phyloP scores from a whole-genome alignment of 2,329 filamentous ascomycete genomes.

The Clonostachys rosea region DNA sequence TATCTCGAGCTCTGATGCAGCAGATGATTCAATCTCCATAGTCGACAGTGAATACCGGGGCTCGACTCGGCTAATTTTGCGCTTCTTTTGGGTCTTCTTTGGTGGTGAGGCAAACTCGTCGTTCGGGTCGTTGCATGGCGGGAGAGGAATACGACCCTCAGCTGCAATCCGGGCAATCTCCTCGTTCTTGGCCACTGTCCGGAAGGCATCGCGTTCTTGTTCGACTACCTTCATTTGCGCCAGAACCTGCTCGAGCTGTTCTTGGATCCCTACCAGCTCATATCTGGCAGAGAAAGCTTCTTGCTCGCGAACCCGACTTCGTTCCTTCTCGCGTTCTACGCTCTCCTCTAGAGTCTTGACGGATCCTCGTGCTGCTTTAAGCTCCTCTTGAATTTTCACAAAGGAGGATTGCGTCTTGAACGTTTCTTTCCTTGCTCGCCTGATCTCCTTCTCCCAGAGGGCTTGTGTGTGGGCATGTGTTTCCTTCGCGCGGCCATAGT shows the following conservation, averaged over 20 bases:
- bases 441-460: slow-evolving; percentile 71
- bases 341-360: slow-evolving; percentile 52
- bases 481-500: slow-evolving; percentile 65
- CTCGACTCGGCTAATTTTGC: slow-evolving; percentile 21
- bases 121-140: slow-evolving; percentile 43
- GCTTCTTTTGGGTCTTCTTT: slow-evolving; percentile 25
- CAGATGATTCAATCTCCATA: slow-evolving; percentile 48
- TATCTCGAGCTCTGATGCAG: slow-evolving; percentile 51
- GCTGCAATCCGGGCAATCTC: slow-evolving; percentile 69
- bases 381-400: slow-evolving; percentile 69
- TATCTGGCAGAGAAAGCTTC: slow-evolving; percentile 66
- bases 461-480: slow-evolving; percentile 62
- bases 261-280: slow-evolving; percentile 58
- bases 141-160: slow-evolving; percentile 65
- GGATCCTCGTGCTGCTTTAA: slow-evolving; percentile 55
- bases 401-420: slow-evolving; percentile 69
- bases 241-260: slow-evolving; percentile 60
- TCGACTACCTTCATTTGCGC: slow-evolving; percentile 63
- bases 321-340: slow-evolving; percentile 59
- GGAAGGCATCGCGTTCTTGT: slow-evolving; percentile 71
- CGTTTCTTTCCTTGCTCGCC: slow-evolving; percentile 64
- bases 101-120: slow-evolving; percentile 61
- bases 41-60: slow-evolving; percentile 40
- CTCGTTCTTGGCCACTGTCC: slow-evolving; percentile 67
- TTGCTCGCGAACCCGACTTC: slow-evolving; percentile 57